These are phyloP conservation scores for Dothistroma pini DNA, from an alignment of 2,329 filamentous ascomycete genomes.

Conservation along the genomic window DNA sequence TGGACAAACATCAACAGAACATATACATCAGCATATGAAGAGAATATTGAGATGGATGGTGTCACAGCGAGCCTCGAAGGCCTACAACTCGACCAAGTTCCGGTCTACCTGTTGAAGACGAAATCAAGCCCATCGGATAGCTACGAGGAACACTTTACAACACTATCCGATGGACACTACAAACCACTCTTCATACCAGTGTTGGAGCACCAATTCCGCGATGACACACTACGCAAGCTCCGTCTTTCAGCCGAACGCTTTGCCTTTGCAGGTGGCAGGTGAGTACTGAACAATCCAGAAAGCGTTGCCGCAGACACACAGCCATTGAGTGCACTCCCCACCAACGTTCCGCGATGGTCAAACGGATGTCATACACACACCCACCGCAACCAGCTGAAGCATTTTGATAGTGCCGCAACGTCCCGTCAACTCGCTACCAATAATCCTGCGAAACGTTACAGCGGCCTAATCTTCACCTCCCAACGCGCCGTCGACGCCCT, in stretches of 20 bases:
- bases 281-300: background rate
- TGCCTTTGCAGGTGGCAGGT: constrained; percentile 36
- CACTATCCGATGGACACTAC: constrained; percentile 48
- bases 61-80: constrained; percentile 23
- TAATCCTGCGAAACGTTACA: constrained; percentile 51
- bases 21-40: constrained; percentile 1
- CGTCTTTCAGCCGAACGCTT: constrained; percentile 48
- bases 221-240: constrained; percentile 55
- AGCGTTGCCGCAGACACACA: background rate
- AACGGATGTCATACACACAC: background rate
- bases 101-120: constrained; percentile 73
- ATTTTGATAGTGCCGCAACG: constrained; percentile 15
- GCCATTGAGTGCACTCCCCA: background rate
- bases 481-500: constrained; percentile 82
- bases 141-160: constrained; percentile 66
- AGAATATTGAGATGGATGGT: constrained; percentile 25
- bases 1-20: background rate
- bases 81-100: constrained; percentile 37
- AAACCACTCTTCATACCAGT: constrained; percentile 71
- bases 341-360: background rate
- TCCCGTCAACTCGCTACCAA: constrained; percentile 30
- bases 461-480: constrained; percentile 79
- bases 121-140: constrained; percentile 67
- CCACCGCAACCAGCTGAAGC: background rate
- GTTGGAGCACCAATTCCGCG: constrained; percentile 65